Evolutionary conservation across 1,284 basidiomycete genomes (phyloP).

Genomic region (Apiotrichum brassicae): DNA sequence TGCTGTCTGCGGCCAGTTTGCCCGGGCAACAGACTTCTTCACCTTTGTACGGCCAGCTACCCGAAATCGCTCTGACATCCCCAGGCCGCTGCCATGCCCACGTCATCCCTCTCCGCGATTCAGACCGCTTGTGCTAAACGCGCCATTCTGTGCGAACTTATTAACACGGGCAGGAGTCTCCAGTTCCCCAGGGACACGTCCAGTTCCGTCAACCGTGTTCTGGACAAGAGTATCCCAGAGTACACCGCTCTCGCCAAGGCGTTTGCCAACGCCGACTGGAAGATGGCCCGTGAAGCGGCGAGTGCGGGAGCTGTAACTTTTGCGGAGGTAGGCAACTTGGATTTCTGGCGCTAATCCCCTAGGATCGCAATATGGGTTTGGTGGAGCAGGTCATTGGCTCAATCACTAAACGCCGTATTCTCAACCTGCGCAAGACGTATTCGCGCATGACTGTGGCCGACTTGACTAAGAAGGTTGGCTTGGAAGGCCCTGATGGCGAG

Average conservation of each 20-base stretch:
- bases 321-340: conserved; percentile 14
- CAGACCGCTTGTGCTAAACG: conserved; percentile 38
- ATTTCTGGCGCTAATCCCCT: conserved; percentile 2
- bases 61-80: neutral
- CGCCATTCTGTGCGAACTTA: conserved; percentile 37
- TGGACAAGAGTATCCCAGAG: conserved; percentile 27
- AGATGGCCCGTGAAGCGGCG: conserved; percentile 13
- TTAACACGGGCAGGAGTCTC: conserved; percentile 27
- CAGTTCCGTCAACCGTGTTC: conserved; percentile 15
- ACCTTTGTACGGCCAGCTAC: conserved; percentile 21
- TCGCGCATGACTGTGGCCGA: conserved; percentile 28
- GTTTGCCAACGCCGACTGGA: conserved; percentile 30
- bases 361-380: conserved; percentile 39
- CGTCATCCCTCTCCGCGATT: conserved; percentile 31
- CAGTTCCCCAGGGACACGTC: conserved; percentile 31
- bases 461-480: conserved; percentile 20
- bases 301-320: conserved; percentile 11
- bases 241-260: conserved; percentile 36
- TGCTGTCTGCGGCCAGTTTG: conserved; percentile 23
- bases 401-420: conserved; percentile 28
- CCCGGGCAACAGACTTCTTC: conserved; percentile 28
- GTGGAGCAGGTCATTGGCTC: conserved; percentile 27
- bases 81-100: conserved; percentile 34
- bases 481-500: conserved; percentile 3
- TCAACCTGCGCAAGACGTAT: conserved; percentile 29